phyloP scores from a whole-genome alignment of 441 rosid species.

The Macaranga tanarius region DNA sequence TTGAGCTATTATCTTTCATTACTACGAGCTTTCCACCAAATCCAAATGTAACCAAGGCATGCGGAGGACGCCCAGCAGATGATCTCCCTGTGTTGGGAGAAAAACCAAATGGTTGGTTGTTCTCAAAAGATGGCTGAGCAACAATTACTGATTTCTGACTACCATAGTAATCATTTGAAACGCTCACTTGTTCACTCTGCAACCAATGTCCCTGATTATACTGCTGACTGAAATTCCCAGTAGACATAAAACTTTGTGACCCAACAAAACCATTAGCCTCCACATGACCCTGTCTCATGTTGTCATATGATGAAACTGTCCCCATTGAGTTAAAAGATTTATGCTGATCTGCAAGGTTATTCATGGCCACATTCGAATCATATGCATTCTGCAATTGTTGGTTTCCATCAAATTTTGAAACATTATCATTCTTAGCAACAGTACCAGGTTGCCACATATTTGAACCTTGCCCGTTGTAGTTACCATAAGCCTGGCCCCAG shows the following conservation, averaged over 20 bases:
- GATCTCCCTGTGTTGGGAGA: slow-evolving; percentile 57
- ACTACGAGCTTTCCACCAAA: slow-evolving; percentile 94
- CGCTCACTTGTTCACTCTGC: slow-evolving; percentile 48
- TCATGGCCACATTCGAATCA: slow-evolving; percentile 40
- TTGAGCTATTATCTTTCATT: slow-evolving; percentile 57
- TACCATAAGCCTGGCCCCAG: slow-evolving; percentile 50
- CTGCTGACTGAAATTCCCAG: slow-evolving; percentile 45
- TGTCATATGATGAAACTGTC: slow-evolving; percentile 37
- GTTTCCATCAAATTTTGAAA: slow-evolving; percentile 45
- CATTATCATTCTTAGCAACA: slow-evolving; percentile 31
- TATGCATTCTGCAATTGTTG: slow-evolving; percentile 43
- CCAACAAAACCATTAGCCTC: slow-evolving; percentile 53
- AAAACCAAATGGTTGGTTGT: slow-evolving; percentile 55
- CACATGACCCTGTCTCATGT: slow-evolving; percentile 34
- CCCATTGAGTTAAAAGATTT: slow-evolving; percentile 34
- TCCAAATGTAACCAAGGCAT: slow-evolving; percentile 86
- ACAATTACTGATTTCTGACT: slow-evolving; percentile 44
- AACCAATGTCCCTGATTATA: slow-evolving; percentile 42
- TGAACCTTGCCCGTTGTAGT: slow-evolving; percentile 40
- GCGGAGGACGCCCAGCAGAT: slow-evolving; percentile 94
- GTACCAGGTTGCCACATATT: slow-evolving; percentile 52
- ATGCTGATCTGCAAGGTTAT: slow-evolving; percentile 36
- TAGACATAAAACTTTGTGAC: slow-evolving; percentile 40
- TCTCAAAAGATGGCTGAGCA: slow-evolving; percentile 51
- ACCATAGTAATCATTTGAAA: slow-evolving; percentile 52